Conservation (phyloP, 345 rosid genomes). For the Eucalyptus sp. region DNA sequence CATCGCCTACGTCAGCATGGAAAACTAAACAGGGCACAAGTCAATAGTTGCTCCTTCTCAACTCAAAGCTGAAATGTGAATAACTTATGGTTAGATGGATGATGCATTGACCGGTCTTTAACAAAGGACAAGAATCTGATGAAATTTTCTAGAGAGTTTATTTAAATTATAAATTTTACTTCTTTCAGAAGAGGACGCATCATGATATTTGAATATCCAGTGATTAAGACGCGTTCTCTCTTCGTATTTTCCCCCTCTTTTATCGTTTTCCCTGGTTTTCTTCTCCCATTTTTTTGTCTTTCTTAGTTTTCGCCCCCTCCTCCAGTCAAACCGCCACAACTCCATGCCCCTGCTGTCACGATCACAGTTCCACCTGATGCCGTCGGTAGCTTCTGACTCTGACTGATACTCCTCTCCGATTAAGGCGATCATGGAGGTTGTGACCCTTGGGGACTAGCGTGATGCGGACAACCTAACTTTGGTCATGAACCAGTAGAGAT, state of each 20-base stretch:
- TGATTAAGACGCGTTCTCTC: background rate
- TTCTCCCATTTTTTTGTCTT: fast-evolving
- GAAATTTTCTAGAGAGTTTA: background rate
- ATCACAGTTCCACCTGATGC: background rate
- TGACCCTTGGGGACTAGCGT: background rate
- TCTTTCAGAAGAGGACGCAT: background rate
- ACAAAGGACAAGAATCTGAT: background rate
- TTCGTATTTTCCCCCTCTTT: background rate
- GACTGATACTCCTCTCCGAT: background rate
- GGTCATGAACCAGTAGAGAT: background rate
- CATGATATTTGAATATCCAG: background rate
- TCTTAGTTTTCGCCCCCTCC: background rate
- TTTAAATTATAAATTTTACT: background rate
- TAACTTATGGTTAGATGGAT: background rate
- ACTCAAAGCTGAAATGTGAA: background rate
- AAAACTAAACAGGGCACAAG: background rate
- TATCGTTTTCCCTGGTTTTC: background rate
- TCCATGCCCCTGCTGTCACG: background rate
- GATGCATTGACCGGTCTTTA: background rate
- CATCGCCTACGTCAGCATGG: background rate
- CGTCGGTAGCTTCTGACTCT: background rate
- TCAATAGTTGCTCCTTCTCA: background rate
- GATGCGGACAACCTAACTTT: background rate
- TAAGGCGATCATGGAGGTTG: background rate
- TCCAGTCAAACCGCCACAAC: background rate